phyloP scores from a whole-genome alignment of 2,329 filamentous ascomycete species.

The Colletotrichum australisinense region DNA sequence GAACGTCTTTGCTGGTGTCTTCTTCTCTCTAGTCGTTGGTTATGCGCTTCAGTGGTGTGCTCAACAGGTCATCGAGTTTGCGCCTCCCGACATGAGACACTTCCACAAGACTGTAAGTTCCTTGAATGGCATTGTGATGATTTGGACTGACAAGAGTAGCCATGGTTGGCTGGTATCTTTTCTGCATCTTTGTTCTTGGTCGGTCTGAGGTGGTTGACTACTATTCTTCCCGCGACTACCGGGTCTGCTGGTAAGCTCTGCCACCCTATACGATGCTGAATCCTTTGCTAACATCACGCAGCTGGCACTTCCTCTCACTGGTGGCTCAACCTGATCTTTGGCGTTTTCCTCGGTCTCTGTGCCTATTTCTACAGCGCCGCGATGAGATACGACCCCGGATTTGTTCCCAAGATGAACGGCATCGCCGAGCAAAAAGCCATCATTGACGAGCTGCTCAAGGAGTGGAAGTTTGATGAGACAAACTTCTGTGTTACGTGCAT shows the following conservation, averaged over 20 bases:
- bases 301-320: slow-evolving; percentile 74
- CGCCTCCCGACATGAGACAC: slow-evolving; percentile 87
- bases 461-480: slow-evolving; percentile 92
- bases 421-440: slow-evolving; percentile 89
- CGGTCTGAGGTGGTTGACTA: slow-evolving; percentile 79
- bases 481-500: slow-evolving; percentile 97
- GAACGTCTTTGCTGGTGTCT: slow-evolving; percentile 81
- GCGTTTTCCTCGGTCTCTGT: slow-evolving; percentile 71
- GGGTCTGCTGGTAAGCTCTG: slow-evolving; percentile 59
- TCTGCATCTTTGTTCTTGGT: slow-evolving; percentile 86
- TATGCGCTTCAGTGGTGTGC: slow-evolving; percentile 83
- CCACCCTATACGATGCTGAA: not conserved
- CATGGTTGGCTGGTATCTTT: slow-evolving; percentile 95
- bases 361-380: slow-evolving; percentile 88
- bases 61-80: slow-evolving; percentile 82
- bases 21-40: slow-evolving; percentile 72
- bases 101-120: slow-evolving; percentile 85
- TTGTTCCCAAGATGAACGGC: slow-evolving; percentile 89
- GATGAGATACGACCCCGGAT: slow-evolving; percentile 92
- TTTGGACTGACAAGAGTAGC: slow-evolving; percentile 60
- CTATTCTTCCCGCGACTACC: slow-evolving; percentile 68
- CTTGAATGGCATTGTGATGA: slow-evolving; percentile 7
- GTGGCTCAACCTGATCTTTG: slow-evolving; percentile 84
- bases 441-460: slow-evolving; percentile 85
- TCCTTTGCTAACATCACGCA: slow-evolving; percentile 51